Base-by-base conservation (phyloP, 1,139 yeast genomes). In the Meyerozyma guilliermondii region DNA sequence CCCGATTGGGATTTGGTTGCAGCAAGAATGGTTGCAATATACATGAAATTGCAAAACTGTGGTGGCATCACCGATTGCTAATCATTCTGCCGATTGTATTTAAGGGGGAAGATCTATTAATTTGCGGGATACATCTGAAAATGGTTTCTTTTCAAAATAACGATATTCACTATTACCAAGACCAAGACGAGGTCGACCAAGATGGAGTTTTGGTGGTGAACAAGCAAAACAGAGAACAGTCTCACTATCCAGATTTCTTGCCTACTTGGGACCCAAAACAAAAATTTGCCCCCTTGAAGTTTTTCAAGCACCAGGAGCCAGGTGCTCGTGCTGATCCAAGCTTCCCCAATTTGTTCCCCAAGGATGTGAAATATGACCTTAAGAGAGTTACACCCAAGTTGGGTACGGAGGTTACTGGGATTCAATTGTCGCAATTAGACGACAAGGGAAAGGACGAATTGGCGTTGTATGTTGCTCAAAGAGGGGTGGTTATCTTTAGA, bases 401-500 rank as follows among this genome's bases (percentile, higher is more conserved):
- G 43, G 91, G 91, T 13, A 69, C 83, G 22, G 87, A 79, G 56
- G 65, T 83, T 33, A 57, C 55, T 17, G 86, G 86, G 17, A 63
- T 83, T 36, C 86, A 81, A 55, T 63, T 83, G 41, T 75, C 83
- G 2, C 58, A 72, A 46, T 65, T 83, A 43, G 60, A 66, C 39
- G 72, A 72, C 41, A 67, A 62, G 10, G 87, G 76, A 36, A 79
- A 76, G 55, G 78, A 81, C 56, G 89, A 83, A 53, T 68, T 83
- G 52, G 87, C 89, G 0, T 66, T 81, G 38, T 64, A 77, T 33
- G 81, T 78, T 36, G 83, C 84, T 10, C 75, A 80, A 60, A 71
- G 87, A 51, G 88, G 88, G 36, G 83, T 82, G 41, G 81, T 80
- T 27, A 77, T 81, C 10, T 81, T 83, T 63, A 70, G 86, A 56